A percentile compares a stretch with the other conserved stretches of the same genome.
Evolutionary conservation across 2,329 filamentous ascomycete species (phyloP).

Genomic region (Westerdykella aurantiaca): DNA sequence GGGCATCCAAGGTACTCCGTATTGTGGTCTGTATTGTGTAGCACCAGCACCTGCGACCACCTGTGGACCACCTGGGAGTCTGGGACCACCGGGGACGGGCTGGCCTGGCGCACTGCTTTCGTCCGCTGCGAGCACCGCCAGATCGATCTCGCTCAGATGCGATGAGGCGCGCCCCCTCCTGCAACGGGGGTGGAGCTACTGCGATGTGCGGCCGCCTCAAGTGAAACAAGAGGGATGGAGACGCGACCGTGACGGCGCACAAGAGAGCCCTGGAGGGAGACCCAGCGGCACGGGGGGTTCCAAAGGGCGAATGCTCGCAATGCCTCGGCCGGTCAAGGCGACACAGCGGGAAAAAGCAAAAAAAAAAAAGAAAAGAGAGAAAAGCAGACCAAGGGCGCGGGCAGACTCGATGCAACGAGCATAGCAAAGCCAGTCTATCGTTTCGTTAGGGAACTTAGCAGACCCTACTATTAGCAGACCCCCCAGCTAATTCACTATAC

Average conservation of each 20-base stretch:
- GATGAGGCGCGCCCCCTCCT: conserved; percentile 24
- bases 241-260: conserved; percentile 31
- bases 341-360: too few species aligned
- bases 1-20: too few species aligned
- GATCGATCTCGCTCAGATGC: conserved; percentile 32
- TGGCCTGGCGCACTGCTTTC: too few species aligned
- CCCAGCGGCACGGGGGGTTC: not conserved
- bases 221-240: conserved; percentile 33
- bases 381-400: too few species aligned
- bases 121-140: conserved; percentile 17
- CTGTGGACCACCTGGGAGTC: too few species aligned
- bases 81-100: conserved; percentile 5
- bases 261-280: conserved; percentile 23
- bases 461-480: too few species aligned
- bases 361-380: too few species aligned
- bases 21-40: conserved; percentile 32
- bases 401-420: too few species aligned
- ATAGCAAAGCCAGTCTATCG: too few species aligned
- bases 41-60: conserved; percentile 27
- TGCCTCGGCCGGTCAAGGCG: too few species aligned
- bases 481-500: too few species aligned
- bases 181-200: conserved; percentile 26
- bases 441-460: too few species aligned
- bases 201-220: conserved; percentile 23
- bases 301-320: not conserved